Conservation (phyloP, 2,329 filamentous ascomycete species). For the Talaromyces sp. region DNA sequence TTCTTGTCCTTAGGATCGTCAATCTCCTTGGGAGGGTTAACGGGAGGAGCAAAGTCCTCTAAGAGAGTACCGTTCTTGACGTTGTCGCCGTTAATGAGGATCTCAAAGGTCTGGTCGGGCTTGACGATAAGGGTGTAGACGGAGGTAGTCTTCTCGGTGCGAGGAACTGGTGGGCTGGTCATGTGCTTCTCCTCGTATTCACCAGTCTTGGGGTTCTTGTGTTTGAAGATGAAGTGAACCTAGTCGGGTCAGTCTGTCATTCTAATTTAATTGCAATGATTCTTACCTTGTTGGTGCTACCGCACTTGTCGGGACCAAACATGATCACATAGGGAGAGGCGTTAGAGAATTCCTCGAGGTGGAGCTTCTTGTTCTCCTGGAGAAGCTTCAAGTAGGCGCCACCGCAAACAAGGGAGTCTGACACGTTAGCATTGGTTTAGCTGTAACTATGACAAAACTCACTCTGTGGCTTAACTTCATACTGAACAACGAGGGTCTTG, state of each 20-base stretch:
- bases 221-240: constrained; percentile 95
- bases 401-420: constrained; percentile 93
- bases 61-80: constrained; percentile 87
- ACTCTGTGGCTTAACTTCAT: constrained; percentile 99
- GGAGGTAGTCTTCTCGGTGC: constrained; percentile 85
- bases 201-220: constrained; percentile 99
- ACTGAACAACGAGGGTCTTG: constrained; percentile 96
- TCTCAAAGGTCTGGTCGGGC: constrained; percentile 91
- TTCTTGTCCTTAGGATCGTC: constrained; percentile 91
- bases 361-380: constrained; percentile 93
- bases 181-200: constrained; percentile 99
- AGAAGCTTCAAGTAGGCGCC: constrained; percentile 99
- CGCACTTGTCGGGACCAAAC: constrained; percentile 99
- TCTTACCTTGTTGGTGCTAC: constrained; percentile 91
- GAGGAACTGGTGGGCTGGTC: constrained; percentile 74
- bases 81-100: constrained; percentile 85
- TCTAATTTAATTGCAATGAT: not conserved
- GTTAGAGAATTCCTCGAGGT: constrained; percentile 97
- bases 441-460: constrained; percentile 41
- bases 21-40: constrained; percentile 94
- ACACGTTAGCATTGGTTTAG: constrained; percentile 27
- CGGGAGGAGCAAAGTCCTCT: constrained; percentile 87
- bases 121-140: constrained; percentile 96
- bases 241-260: constrained; percentile 27
- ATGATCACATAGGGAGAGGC: constrained; percentile 98